Conservation (phyloP, 768 basidiomycete species). For the Tylopilus sp. region DNA sequence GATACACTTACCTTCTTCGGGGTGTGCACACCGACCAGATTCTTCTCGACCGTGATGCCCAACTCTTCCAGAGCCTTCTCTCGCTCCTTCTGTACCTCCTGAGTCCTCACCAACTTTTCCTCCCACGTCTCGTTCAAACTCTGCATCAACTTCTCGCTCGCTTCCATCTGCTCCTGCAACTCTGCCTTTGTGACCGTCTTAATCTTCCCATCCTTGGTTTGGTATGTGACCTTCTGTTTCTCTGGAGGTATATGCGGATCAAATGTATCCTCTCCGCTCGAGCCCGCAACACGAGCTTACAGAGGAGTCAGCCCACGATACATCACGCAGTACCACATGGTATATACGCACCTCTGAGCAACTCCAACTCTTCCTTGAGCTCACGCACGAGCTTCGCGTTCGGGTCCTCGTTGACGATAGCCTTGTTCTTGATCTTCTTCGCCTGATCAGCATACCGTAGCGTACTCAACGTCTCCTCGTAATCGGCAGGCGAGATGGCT, state of each 20-base stretch:
- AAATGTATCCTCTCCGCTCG: slow-evolving; percentile 67
- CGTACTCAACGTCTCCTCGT: slow-evolving; percentile 96
- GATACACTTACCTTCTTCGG: slow-evolving; percentile 73
- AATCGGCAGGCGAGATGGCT: slow-evolving; percentile 97
- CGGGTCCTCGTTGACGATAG: slow-evolving; percentile 98
- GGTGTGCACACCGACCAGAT: slow-evolving; percentile 93
- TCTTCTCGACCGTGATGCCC: slow-evolving; percentile 97
- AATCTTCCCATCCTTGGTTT: slow-evolving; percentile 88
- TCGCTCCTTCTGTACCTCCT: slow-evolving; percentile 93
- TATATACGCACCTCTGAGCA: slow-evolving; percentile 73
- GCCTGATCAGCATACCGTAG: slow-evolving; percentile 97
- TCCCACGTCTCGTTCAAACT: slow-evolving; percentile 96
- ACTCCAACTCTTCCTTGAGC: slow-evolving; percentile 96
- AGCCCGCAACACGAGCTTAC: slow-evolving; percentile 72
- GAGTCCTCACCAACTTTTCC: slow-evolving; percentile 85
- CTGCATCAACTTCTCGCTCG: slow-evolving; percentile 94
- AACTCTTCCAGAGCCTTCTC: slow-evolving; percentile 97
- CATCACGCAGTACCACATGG: neutral
- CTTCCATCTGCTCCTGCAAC: slow-evolving; percentile 94
- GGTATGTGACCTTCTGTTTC: slow-evolving; percentile 93
- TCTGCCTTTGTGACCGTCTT: slow-evolving; percentile 97
- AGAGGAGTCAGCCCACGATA: slow-evolving; percentile 5
- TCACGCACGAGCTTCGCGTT: slow-evolving; percentile 98
- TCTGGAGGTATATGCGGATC: slow-evolving; percentile 89
- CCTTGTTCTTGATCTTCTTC: slow-evolving; percentile 99